These are phyloP conservation scores for Colletotrichum endophyticum DNA, from an alignment of 2,329 filamentous ascomycete genomes.

Conservation along the genomic window DNA sequence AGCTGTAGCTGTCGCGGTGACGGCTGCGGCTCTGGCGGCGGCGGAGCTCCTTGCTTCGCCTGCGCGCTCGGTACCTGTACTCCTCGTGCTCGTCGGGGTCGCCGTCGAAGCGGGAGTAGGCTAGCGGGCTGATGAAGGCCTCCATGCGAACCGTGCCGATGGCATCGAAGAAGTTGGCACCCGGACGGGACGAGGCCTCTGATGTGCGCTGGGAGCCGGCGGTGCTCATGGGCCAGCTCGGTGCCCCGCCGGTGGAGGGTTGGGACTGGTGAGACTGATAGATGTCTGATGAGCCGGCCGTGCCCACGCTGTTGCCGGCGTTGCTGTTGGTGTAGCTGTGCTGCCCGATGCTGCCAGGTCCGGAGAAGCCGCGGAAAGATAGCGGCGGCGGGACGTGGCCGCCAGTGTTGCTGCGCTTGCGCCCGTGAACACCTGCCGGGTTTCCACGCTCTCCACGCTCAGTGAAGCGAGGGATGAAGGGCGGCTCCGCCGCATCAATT, in stretches of 20 bases:
- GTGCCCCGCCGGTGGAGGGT: slow-evolving; percentile 34
- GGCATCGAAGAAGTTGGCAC: slow-evolving; percentile 78
- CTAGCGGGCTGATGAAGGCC: slow-evolving; percentile 80
- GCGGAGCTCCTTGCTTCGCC: slow-evolving; percentile 61
- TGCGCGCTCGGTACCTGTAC: slow-evolving; percentile 48
- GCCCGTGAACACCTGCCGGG: slow-evolving; percentile 64
- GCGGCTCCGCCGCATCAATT: slow-evolving; percentile 71
- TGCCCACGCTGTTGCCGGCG: slow-evolving; percentile 61
- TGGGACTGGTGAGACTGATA: slow-evolving; percentile 60
- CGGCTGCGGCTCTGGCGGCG: slow-evolving; percentile 59
- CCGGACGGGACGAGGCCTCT: slow-evolving; percentile 55
- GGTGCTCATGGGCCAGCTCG: slow-evolving; percentile 50
- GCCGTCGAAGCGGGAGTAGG: slow-evolving; percentile 52
- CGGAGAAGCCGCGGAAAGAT: slow-evolving; percentile 81
- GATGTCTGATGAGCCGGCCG: slow-evolving; percentile 64
- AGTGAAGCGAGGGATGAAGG: slow-evolving; percentile 72
- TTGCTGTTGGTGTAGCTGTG: slow-evolving; percentile 61
- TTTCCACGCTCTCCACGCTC: slow-evolving; percentile 62
- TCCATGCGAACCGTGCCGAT: slow-evolving; percentile 96
- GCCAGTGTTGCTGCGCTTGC: slow-evolving; percentile 90
- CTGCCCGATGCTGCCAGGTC: slow-evolving; percentile 46
- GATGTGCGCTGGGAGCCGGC: slow-evolving; percentile 56
- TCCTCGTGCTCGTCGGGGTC: slow-evolving; percentile 56
- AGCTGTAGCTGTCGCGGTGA: slow-evolving; percentile 56
- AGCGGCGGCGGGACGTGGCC: slow-evolving; percentile 73